Conservation (phyloP, 805 yeast genomes). For the Nakazawaea molendinolei region DNA sequence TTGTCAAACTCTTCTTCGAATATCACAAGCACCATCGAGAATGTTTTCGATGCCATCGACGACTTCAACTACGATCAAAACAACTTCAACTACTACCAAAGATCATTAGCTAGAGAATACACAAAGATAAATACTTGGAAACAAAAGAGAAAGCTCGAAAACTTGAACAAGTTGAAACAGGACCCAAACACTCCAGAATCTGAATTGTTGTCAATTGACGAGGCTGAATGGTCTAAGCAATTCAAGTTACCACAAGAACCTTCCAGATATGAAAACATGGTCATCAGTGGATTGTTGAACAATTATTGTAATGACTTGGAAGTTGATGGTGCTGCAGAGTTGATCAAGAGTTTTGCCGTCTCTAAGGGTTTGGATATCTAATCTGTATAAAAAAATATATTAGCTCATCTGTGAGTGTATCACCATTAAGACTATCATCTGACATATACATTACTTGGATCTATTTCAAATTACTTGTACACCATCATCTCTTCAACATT, state of each 20-base stretch:
- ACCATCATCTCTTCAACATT: constrained; percentile 4
- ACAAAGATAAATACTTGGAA: constrained; percentile 71
- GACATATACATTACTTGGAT: too few relatives aligned
- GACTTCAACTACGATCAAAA: constrained; percentile 73
- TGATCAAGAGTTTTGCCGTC: constrained; percentile 54
- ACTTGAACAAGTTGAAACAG: constrained; percentile 48
- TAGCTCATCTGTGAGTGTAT: neutral
- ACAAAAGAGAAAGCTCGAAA: constrained; percentile 59
- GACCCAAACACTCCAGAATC: constrained; percentile 42
- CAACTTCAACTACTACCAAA: constrained; percentile 75
- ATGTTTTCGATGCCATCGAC: constrained; percentile 62
- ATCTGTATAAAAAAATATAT: neutral
- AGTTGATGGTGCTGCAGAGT: constrained; percentile 60
- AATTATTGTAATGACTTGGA: constrained; percentile 67
- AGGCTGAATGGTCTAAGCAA: constrained; percentile 58
- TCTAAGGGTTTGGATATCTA: constrained; percentile 40
- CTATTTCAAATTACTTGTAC: too few relatives aligned
- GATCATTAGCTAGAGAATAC: constrained; percentile 65
- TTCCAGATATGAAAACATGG: constrained; percentile 64
- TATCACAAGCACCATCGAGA: constrained; percentile 43
- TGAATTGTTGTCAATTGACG: constrained; percentile 34
- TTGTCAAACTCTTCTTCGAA: constrained; percentile 35
- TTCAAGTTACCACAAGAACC: constrained; percentile 72
- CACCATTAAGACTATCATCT: too few relatives aligned
- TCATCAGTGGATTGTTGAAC: constrained; percentile 61